Evolutionary conservation across 2,329 filamentous ascomycete species (phyloP).

Genomic region (Fusarium musae): DNA sequence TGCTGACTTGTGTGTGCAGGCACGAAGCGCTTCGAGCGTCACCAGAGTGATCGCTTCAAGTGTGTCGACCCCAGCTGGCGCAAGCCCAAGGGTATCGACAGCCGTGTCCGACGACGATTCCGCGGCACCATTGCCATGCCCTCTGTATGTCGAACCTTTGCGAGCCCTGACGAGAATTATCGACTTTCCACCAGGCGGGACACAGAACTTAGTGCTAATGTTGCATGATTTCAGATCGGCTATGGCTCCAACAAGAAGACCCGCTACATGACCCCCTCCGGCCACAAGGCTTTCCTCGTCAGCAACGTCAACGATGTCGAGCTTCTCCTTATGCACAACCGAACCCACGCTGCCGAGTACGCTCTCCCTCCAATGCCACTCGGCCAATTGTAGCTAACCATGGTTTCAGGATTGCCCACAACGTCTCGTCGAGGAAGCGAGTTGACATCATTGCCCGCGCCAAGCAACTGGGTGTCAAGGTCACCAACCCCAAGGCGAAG

Average conservation of each 20-base stretch:
- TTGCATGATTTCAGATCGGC: slow-evolving; percentile 76
- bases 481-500: slow-evolving; percentile 99
- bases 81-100: slow-evolving; percentile 99
- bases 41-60: slow-evolving; percentile 98
- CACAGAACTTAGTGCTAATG: slow-evolving; percentile 26
- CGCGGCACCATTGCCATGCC: slow-evolving; percentile 96
- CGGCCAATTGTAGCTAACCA: slow-evolving; percentile 31
- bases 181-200: neutral
- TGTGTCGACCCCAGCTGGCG: slow-evolving; percentile 92
- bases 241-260: slow-evolving; percentile 99
- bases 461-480: slow-evolving; percentile 99
- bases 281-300: slow-evolving; percentile 99
- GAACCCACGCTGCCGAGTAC: slow-evolving; percentile 98
- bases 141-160: slow-evolving; percentile 76
- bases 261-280: slow-evolving; percentile 97
- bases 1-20: slow-evolving; percentile 65
- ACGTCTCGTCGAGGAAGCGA: slow-evolving; percentile 98
- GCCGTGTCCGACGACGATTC: slow-evolving; percentile 96
- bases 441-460: slow-evolving; percentile 97
- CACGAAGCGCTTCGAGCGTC: slow-evolving; percentile 94
- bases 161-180: slow-evolving; percentile 3
- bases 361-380: slow-evolving; percentile 51
- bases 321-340: slow-evolving; percentile 99
- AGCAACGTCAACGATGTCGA: slow-evolving; percentile 96
- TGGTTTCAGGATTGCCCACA: slow-evolving; percentile 86